Evolutionary conservation across 768 basidiomycete genomes (phyloP), one percentile per base, ranked within the genome.

Genomic region (Vararia minispora): DNA sequence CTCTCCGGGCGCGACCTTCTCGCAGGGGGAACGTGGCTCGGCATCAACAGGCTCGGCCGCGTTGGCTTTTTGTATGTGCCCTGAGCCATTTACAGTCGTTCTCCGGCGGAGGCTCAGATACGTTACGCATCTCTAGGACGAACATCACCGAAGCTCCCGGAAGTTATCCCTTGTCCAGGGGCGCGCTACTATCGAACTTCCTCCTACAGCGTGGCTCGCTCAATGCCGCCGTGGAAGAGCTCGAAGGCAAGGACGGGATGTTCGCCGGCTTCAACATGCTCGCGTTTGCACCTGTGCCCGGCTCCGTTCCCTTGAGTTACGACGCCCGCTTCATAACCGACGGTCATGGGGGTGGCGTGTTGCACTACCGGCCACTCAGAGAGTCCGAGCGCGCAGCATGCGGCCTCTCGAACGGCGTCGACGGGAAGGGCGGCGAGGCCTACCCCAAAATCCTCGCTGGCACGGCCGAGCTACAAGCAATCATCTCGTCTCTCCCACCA

Each of bases 11-110:
- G 77, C 47, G 87, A 90, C 58, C 52, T 65, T 16, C 61, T 61
- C 33, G 85, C 76, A 3, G 84, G 84, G 28, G 87, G 87, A 30
- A 82, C 85, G 25, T 90, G 87, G 87, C 69, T 86, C 50, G 87
- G 87, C 10, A 58, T 87, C 40, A 74, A 57, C 52, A 68, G 70
- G 43, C 45, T 67, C 42, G 87, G 87, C 17, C 70, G 69, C 47
- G 59, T 86, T 39, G 83, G 81, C 10, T 54, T 89, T 36, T 52
- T 88, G 86, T 87, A 57, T 58, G 85, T 57, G 33, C 36, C 42
- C 33, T 33, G 39, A 37, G 41, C 42, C 26, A 13, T 22, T 22
- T 13, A 5, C 39, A 16, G 6, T 29, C 6, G 26, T 23, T 14
- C 8, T 7, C 21, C 27, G 26, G 4, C 12, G 8, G 24, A 25